These are phyloP conservation scores for Solanum lignicaule DNA, from an alignment of 257 asterid species.

Conservation along the genomic window DNA sequence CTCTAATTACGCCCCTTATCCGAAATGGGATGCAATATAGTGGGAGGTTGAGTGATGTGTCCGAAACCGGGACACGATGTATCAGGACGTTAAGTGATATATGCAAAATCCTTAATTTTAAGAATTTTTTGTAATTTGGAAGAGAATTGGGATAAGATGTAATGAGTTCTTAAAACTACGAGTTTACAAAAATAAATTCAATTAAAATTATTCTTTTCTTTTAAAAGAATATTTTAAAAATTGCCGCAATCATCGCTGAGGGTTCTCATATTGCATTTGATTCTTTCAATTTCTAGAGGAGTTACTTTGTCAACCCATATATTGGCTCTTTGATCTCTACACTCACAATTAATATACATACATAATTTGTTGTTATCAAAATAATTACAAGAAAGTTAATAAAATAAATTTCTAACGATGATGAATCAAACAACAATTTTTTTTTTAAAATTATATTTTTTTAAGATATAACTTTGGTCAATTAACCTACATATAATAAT, in stretches of 20 bases:
- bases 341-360: neutral
- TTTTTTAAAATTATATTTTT: no score
- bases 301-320: conserved; percentile 18
- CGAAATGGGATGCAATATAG: neutral
- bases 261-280: conserved; percentile 7
- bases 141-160: no score
- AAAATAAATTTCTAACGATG: neutral
- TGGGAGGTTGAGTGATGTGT: neutral
- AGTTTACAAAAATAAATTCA: neutral
- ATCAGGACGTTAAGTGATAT: no score
- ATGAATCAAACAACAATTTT: neutral
- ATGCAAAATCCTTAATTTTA: neutral
- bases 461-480: neutral
- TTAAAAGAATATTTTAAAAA: neutral
- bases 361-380: neutral
- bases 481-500: neutral
- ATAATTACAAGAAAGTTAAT: neutral
- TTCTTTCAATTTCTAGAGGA: conserved; percentile 12
- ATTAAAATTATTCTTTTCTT: neutral
- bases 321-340: neutral
- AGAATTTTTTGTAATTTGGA: no score
- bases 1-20: no score
- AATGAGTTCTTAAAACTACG: no score
- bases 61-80: accelerated
- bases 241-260: conserved; percentile 61